These are phyloP conservation scores for Dillenia suffruticosa DNA, from an alignment of 164 flowering plant species.

Conservation along the genomic window DNA sequence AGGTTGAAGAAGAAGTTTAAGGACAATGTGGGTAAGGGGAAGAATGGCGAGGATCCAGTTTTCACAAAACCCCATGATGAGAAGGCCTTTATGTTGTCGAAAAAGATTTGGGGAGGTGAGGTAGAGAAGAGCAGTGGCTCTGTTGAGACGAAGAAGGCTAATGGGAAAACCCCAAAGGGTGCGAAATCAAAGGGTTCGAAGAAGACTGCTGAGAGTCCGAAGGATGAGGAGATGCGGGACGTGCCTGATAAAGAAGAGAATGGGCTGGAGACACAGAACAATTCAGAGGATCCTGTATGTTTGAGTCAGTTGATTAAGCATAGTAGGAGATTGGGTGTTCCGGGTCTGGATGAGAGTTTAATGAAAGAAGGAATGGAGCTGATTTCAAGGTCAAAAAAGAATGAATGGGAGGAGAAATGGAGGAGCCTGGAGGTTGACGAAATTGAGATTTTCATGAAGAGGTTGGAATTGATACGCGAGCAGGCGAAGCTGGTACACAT, in stretches of 20 bases:
- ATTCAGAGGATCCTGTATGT: background rate
- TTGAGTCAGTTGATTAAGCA: background rate
- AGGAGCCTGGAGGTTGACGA: constrained; percentile 14
- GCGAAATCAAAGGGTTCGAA: too few relatives aligned
- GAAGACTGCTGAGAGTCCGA: background rate
- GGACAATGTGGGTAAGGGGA: constrained; percentile 15
- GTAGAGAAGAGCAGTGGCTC: background rate
- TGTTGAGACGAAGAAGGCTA: background rate
- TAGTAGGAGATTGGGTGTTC: background rate
- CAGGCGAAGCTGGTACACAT: constrained; percentile 18
- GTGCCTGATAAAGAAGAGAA: too few relatives aligned
- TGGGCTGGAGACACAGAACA: background rate
- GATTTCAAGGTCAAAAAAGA: constrained; percentile 8
- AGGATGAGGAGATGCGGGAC: background rate
- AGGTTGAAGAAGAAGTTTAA: constrained; percentile 30
- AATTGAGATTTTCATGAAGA: constrained; percentile 17
- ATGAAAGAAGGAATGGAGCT: constrained; percentile 7
- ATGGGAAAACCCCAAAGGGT: background rate
- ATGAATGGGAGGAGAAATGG: constrained; percentile 23
- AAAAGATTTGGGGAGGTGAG: constrained; percentile 29
- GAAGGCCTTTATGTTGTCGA: constrained; percentile 17
- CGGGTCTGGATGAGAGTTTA: constrained; percentile 3
- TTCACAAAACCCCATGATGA: constrained; percentile 25
- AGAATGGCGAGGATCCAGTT: constrained; percentile 11
- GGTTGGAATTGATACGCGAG: constrained; percentile 15